A percentile compares a stretch with the other conserved stretches of the same genome.
These are phyloP conservation scores for Sporopachydermia lactativora DNA, from an alignment of 805 yeast species.

Conservation along the genomic window DNA sequence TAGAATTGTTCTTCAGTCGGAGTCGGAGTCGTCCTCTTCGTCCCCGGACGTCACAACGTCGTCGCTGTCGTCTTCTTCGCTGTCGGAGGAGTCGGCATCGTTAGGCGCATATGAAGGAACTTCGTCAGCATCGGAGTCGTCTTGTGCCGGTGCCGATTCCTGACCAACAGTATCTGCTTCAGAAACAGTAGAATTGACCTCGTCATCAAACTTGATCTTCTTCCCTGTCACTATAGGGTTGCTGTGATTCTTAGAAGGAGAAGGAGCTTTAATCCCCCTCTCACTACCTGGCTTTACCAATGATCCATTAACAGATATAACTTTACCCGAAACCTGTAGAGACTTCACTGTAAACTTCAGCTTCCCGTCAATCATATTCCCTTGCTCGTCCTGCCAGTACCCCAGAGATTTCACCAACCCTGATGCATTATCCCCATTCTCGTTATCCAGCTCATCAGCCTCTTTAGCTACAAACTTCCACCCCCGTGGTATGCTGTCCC, in stretches of 20 bases:
- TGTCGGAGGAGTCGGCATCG: constrained; percentile 1
- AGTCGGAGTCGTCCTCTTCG: not conserved
- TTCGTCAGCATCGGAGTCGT: not conserved
- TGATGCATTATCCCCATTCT: constrained; percentile 10
- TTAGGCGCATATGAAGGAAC: not conserved
- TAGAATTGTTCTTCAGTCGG: too few relatives aligned
- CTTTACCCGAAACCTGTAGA: constrained; percentile 55
- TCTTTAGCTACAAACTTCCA: constrained; percentile 83
- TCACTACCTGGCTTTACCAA: constrained; percentile 46
- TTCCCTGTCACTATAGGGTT: not conserved
- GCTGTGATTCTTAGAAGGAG: not conserved
- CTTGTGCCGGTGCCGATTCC: not conserved
- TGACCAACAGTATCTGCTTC: not conserved
- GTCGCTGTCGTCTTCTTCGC: not conserved
- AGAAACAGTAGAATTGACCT: too few relatives aligned
- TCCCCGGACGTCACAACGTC: not conserved
- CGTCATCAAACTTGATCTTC: constrained; percentile 1
- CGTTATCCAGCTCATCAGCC: constrained; percentile 33
- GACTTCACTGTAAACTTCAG: constrained; percentile 60
- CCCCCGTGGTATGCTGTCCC: constrained; percentile 66
- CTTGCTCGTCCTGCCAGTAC: constrained; percentile 73
- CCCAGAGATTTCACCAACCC: constrained; percentile 49
- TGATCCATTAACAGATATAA: constrained; percentile 83
- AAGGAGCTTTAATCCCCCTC: constrained; percentile 13
- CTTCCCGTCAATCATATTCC: constrained; percentile 69